phyloP scores from a whole-genome alignment of 768 basidiomycete genomes.

The Lactarius quietus region DNA sequence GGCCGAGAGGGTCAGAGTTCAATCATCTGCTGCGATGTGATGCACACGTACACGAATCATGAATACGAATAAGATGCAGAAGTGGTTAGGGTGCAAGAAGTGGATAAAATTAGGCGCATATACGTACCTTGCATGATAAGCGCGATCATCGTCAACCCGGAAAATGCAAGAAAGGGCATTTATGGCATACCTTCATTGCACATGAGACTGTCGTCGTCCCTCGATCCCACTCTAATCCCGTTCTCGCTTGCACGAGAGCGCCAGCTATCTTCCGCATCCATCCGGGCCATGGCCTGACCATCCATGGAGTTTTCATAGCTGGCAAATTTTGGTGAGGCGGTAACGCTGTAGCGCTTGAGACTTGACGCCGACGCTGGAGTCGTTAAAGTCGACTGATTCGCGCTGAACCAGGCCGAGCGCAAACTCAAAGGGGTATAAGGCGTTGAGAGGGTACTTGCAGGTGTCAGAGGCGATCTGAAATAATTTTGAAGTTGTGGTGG shows the following conservation, averaged over 20 bases:
- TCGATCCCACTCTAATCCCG: slow-evolving; percentile 59
- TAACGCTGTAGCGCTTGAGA: slow-evolving; percentile 41
- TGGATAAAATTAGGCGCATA: slow-evolving; percentile 37
- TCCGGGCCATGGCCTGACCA: slow-evolving; percentile 41
- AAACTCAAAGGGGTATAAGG: slow-evolving; percentile 71
- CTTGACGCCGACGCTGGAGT: slow-evolving; percentile 52
- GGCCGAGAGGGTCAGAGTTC: slow-evolving; percentile 4
- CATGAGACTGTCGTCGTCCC: slow-evolving; percentile 37
- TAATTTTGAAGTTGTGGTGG: slow-evolving; percentile 36
- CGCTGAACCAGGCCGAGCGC: slow-evolving; percentile 51
- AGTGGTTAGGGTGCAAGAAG: slow-evolving; percentile 6
- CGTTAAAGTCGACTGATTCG: slow-evolving; percentile 49
- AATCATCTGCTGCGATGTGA: neutral
- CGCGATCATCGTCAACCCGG: slow-evolving; percentile 34
- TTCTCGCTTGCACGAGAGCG: slow-evolving; percentile 66
- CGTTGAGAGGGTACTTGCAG: slow-evolving; percentile 47
- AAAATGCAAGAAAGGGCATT: slow-evolving; percentile 37
- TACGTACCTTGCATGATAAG: slow-evolving; percentile 31
- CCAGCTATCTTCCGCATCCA: slow-evolving; percentile 68
- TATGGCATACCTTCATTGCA: slow-evolving; percentile 46
- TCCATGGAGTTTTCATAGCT: slow-evolving; percentile 32
- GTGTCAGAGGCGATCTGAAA: slow-evolving; percentile 57
- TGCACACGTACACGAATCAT: slow-evolving; percentile 13
- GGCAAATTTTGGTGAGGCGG: slow-evolving; percentile 44
- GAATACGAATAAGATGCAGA: neutral